phyloP scores from a whole-genome alignment of 129 eudicot genomes.

The Chrysanthemum lavandulifolium region DNA sequence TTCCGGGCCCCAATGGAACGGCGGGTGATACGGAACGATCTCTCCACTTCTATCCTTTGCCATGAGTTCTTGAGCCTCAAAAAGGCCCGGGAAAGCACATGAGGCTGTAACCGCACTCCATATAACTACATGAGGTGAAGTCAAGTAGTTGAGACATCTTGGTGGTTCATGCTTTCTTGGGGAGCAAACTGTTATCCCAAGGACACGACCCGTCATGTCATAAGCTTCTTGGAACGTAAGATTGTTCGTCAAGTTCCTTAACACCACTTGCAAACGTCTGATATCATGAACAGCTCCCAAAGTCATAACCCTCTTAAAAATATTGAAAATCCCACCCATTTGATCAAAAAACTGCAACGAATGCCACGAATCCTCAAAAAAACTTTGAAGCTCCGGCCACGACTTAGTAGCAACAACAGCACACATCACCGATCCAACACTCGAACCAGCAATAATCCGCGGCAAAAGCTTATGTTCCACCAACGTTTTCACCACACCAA shows the following conservation, averaged over 20 bases:
- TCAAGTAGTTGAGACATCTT: slow-evolving; percentile 86
- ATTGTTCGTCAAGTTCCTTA: slow-evolving; percentile 75
- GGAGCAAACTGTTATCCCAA: slow-evolving; percentile 91
- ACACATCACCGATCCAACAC: slow-evolving; percentile 91
- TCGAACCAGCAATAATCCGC: slow-evolving; percentile 87
- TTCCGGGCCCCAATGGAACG: slow-evolving; percentile 75
- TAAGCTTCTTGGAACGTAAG: slow-evolving; percentile 94
- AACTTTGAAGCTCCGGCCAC: slow-evolving; percentile 94
- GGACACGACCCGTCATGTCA: slow-evolving; percentile 91
- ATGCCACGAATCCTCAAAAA: slow-evolving; percentile 77
- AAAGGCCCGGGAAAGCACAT: slow-evolving; percentile 97
- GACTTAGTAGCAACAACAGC: slow-evolving; percentile 73
- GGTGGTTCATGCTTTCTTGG: slow-evolving; percentile 98
- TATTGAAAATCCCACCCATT: slow-evolving; percentile 71
- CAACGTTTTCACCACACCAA: slow-evolving; percentile 89
- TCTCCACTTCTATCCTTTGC: slow-evolving; percentile 87
- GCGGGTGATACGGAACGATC: slow-evolving; percentile 92
- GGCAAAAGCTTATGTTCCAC: slow-evolving; percentile 91
- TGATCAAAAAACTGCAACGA: slow-evolving; percentile 84
- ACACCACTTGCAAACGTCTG: slow-evolving; percentile 67
- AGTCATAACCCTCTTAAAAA: slow-evolving; percentile 78
- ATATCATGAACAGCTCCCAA: slow-evolving; percentile 83
- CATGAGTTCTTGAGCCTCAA: slow-evolving; percentile 97
- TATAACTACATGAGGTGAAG: slow-evolving; percentile 95
- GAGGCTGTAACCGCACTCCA: slow-evolving; percentile 99